Percentiles rank a stretch among this genome's conserved stretches.
Evolutionary conservation across 805 yeast genomes (phyloP).

Genomic region (Cyberlindnera euphorbiae): DNA sequence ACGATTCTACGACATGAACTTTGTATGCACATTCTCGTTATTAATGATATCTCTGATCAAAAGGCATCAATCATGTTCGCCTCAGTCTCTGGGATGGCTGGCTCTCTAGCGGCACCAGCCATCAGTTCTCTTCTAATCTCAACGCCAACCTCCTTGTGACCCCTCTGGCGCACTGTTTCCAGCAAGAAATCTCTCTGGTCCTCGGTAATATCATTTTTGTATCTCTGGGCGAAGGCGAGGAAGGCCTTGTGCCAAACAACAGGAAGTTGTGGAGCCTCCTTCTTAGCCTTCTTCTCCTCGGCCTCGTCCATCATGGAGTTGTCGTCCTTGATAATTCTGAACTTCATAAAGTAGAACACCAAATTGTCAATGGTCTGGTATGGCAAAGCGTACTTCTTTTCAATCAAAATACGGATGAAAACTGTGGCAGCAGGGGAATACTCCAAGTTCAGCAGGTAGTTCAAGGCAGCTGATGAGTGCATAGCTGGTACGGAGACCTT

Average conservation of each 20-base stretch:
- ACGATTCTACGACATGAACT: background rate
- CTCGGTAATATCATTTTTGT: slow-evolving; percentile 96
- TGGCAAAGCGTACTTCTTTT: slow-evolving; percentile 94
- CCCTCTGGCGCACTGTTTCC: slow-evolving; percentile 87
- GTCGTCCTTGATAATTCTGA: slow-evolving; percentile 54
- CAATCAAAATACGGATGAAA: slow-evolving; percentile 82
- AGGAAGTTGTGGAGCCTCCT: slow-evolving; percentile 57
- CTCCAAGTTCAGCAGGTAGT: slow-evolving; percentile 76
- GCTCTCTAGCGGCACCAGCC: slow-evolving; percentile 73
- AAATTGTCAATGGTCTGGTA: slow-evolving; percentile 93
- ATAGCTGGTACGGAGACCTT: slow-evolving; percentile 90
- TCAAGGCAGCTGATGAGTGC: slow-evolving; percentile 93
- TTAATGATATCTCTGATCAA: slow-evolving; percentile 1
- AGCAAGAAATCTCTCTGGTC: slow-evolving; percentile 93
- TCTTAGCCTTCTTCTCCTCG: slow-evolving; percentile 33
- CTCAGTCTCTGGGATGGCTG: slow-evolving; percentile 24
- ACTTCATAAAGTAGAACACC: slow-evolving; percentile 91
- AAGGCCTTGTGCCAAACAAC: slow-evolving; percentile 98
- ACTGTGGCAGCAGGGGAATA: slow-evolving; percentile 87
- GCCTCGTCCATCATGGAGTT: slow-evolving; percentile 34
- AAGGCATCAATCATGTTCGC: slow-evolving; percentile 29
- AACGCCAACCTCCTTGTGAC: slow-evolving; percentile 84
- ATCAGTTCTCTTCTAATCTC: slow-evolving; percentile 90
- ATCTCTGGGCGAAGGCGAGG: slow-evolving; percentile 89
- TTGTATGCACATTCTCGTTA: too few relatives aligned